Conservation (phyloP, 2,329 filamentous ascomycete species). For the Cercospora sp. region DNA sequence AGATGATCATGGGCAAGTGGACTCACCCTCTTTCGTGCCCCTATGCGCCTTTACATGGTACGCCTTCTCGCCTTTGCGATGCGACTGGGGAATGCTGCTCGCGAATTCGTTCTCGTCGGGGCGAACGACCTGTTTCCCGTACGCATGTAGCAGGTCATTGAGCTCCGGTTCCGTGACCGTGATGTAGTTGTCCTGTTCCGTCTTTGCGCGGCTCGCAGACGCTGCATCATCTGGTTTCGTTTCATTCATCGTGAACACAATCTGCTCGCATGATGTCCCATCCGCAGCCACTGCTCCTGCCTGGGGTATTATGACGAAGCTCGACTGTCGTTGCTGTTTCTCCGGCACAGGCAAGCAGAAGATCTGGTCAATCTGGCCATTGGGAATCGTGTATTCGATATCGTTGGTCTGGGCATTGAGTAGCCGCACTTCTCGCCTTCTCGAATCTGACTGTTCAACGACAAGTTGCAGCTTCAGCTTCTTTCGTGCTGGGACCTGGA, state of each 20-base stretch:
- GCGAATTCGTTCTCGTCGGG: slow-evolving; percentile 60
- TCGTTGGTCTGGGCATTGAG: slow-evolving; percentile 31
- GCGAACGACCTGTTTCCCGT: slow-evolving; percentile 52
- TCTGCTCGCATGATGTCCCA: slow-evolving; percentile 51
- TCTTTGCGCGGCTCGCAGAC: slow-evolving; percentile 38
- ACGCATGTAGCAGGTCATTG: slow-evolving; percentile 50
- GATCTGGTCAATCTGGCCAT: slow-evolving; percentile 57
- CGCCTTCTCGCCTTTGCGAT: slow-evolving; percentile 63
- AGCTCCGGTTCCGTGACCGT: slow-evolving; percentile 47
- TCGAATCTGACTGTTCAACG: slow-evolving; percentile 31
- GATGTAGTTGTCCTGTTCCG: slow-evolving; percentile 49
- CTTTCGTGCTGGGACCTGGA: slow-evolving; percentile 63
- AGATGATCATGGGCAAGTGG: background rate
- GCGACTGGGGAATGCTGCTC: slow-evolving; percentile 60
- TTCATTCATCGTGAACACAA: slow-evolving; percentile 62
- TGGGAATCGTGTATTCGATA: slow-evolving; percentile 48
- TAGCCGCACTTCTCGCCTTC: slow-evolving; percentile 31
- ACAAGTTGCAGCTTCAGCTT: slow-evolving; percentile 63
- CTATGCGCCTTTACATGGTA: slow-evolving; percentile 65
- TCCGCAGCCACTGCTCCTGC: slow-evolving; percentile 46
- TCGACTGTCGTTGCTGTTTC: slow-evolving; percentile 63
- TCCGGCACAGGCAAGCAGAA: slow-evolving; percentile 65
- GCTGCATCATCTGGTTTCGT: slow-evolving; percentile 46
- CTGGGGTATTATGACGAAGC: slow-evolving; percentile 61
- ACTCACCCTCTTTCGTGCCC: slow-evolving; percentile 63